Base-by-base conservation (phyloP, 2,329 filamentous ascomycete species). In the Beauveria rudraprayagi region DNA sequence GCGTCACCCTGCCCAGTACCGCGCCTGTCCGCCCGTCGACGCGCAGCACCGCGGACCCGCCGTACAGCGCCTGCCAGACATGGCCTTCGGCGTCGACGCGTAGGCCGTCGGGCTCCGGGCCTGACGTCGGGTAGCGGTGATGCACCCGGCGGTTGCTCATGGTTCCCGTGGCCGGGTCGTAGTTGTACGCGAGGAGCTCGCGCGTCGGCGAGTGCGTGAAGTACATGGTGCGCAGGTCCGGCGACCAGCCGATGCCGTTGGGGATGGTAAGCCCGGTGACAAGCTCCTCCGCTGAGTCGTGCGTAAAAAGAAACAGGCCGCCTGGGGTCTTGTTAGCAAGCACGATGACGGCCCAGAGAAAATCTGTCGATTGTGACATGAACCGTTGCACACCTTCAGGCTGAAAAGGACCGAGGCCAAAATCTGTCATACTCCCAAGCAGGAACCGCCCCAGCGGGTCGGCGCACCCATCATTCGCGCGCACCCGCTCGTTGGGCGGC, bases 51-150 rank as follows among this genome's bases (percentile, higher is more conserved):
- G 85, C 83, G 62, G 83, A 79, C 64, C 88, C 89, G 59, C 91
- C 91, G 70, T 91, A 94, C n/a, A 94, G 80, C 8, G 91, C 90
- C 63, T 89, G 87, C 92, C 93, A 97, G 68, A 96, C 80, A 76
- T 89, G 88, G n/a, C 91, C 92, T 60, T 95, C 85, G 48, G 81
- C 83, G 70, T 97, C 92, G 68, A 95, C 83, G 64, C 88, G 87
- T 75, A 93, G 92, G 2, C 92, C 92, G 73, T 97, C 92, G 1
- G 91, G 91, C 64, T 85, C 83, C 53, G 81, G 72, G 1, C 83
- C 83, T 22, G 53, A 46, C 4, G 30, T 83, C 79, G 30, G 30
- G 70, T 92, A 85, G 61, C 81, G 77, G 76, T 92, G 93, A 75
- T 92, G 91, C 43, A 87, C 77, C 60, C 89, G 84, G 69, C 85